Evolutionary conservation across 75 land plant genomes (phyloP).

Genomic region (Picea glauca): DNA sequence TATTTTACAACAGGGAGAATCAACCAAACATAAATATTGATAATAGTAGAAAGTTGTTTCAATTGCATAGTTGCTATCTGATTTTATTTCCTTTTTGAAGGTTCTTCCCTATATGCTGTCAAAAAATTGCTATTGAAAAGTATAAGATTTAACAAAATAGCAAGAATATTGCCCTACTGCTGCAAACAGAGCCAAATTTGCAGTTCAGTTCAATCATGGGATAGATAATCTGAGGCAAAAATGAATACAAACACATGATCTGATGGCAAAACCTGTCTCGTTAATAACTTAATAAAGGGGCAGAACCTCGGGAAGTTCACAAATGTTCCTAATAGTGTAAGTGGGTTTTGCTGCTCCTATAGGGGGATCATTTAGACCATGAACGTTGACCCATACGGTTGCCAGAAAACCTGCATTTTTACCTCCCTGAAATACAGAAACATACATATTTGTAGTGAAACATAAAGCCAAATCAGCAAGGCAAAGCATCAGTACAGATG

Average conservation of each 20-base stretch:
- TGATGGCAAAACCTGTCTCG: background rate
- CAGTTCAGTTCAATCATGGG: background rate
- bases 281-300: background rate
- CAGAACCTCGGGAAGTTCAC: slow-evolving; percentile 21
- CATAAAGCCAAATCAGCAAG: background rate
- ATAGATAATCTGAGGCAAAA: background rate
- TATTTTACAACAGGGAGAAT: background rate
- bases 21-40: background rate
- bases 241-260: background rate
- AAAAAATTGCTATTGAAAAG: background rate
- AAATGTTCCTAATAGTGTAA: slow-evolving; percentile 20
- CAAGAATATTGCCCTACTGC: background rate
- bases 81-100: background rate
- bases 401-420: slow-evolving; percentile 36
- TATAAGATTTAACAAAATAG: background rate
- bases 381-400: slow-evolving; percentile 37
- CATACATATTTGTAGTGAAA: background rate
- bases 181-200: background rate
- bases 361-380: slow-evolving; percentile 21
- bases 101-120: background rate
- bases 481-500: background rate
- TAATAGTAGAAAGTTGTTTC: background rate
- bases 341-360: slow-evolving; percentile 13
- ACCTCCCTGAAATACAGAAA: slow-evolving; percentile 23
- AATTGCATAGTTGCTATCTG: background rate